Conservation (phyloP, 192 early-diverging fungal species). For the Umbelopsis sp. region DNA sequence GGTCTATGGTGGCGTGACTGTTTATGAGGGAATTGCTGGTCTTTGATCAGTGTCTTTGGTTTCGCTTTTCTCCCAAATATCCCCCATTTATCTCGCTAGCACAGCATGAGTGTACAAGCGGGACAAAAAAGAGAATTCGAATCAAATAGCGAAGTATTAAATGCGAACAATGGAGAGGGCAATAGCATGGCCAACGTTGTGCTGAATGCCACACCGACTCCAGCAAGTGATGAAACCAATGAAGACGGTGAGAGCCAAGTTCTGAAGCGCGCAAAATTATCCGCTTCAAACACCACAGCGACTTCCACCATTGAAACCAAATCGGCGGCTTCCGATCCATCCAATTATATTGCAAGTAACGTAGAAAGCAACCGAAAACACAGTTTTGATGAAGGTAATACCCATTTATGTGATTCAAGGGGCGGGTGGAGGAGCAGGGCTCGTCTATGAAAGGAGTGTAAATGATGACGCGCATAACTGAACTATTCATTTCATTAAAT, state of each 20-base stretch:
- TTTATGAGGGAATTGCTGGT: not conserved
- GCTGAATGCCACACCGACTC: not conserved
- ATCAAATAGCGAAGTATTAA: not conserved
- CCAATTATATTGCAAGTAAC: not conserved
- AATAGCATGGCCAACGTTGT: not conserved
- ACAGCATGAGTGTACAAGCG: conserved; percentile 11
- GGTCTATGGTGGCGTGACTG: not conserved
- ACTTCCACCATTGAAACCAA: not conserved
- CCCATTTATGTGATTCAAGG: not conserved
- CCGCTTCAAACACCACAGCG: not conserved
- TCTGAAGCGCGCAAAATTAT: conserved; percentile 19
- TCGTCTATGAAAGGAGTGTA: not conserved
- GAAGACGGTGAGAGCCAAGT: not conserved
- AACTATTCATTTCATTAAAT: not conserved
- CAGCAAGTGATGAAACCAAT: not conserved
- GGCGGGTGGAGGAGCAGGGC: not conserved
- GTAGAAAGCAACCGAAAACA: not conserved
- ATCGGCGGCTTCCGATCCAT: not conserved
- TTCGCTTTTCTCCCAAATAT: not conserved
- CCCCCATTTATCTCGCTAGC: not conserved
- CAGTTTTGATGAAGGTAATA: conserved; percentile 6
- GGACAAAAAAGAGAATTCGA: conserved; percentile 14
- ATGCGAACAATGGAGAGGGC: not conserved
- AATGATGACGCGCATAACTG: conserved; percentile 4
- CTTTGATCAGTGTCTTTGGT: not conserved